Percentiles rank a stretch among this genome's conserved stretches.
phyloP scores from a whole-genome alignment of 495 filamentous ascomycete genomes.

The Amniculicola lignicola region DNA sequence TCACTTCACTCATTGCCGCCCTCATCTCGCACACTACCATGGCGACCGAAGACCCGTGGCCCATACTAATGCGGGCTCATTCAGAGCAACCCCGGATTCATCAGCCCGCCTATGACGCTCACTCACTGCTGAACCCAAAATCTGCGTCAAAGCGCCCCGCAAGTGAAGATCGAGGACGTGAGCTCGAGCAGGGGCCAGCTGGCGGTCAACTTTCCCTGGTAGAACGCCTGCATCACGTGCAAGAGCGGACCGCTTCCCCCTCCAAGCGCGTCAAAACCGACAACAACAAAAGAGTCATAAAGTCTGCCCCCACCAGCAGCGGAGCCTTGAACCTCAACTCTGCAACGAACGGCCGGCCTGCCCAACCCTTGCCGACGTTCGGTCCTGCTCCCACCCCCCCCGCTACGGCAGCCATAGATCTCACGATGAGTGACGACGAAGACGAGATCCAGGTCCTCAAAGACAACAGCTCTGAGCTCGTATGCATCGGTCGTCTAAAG shows the following conservation, averaged over 20 bases:
- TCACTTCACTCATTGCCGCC: no score
- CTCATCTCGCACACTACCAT: no score
- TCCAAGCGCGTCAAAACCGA: slow-evolving; percentile 65
- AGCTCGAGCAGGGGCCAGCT: not conserved
- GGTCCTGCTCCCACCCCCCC: slow-evolving; percentile 47
- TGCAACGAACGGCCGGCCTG: slow-evolving; percentile 50
- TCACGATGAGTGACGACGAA: slow-evolving; percentile 41
- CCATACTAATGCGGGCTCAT: no score
- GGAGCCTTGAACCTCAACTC: slow-evolving; percentile 61
- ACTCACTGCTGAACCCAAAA: slow-evolving; percentile 38
- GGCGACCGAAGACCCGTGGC: no score
- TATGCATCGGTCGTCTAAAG: slow-evolving; percentile 82
- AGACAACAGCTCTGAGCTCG: slow-evolving; percentile 51
- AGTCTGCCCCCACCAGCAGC: slow-evolving; percentile 46
- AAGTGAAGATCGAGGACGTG: slow-evolving; percentile 16
- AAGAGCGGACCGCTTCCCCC: slow-evolving; percentile 58
- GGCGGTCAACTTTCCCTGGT: slow-evolving; percentile 16
- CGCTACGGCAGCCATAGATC: slow-evolving; percentile 22
- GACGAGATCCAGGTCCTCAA: slow-evolving; percentile 56
- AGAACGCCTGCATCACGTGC: slow-evolving; percentile 70
- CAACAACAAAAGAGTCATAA: slow-evolving; percentile 31
- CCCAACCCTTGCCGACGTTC: slow-evolving; percentile 51
- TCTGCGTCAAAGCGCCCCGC: slow-evolving; percentile 24
- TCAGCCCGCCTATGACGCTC: slow-evolving; percentile 30
- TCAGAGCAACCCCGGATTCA: not conserved